Base-by-base conservation (phyloP, 2,329 filamentous ascomycete species). In the Fusarium agapanthi region DNA sequence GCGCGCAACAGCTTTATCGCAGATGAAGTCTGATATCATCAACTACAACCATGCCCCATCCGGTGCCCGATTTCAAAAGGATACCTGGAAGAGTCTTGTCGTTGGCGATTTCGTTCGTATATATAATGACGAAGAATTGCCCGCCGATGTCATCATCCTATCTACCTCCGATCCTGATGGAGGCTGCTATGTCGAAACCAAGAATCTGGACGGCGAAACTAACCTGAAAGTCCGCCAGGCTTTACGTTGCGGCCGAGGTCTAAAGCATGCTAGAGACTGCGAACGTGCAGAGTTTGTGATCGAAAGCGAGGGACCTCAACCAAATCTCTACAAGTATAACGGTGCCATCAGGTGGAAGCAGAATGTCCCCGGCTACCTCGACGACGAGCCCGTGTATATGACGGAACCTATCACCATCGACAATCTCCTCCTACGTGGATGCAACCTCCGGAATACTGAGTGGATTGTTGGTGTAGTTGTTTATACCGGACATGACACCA, bases 81-180 rank as follows among this genome's bases (percentile, higher is more conserved):
- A 98, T 78, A 91, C 90, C 47, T 99, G 96, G 96, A 99, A 99
- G 83, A 97, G 91, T 77, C 88, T 99, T 20, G 91, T 95, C 77
- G 96, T 99, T 14, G 96, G 96, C 53, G 96, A 99, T 81, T 98
- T 97, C 82, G 92, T 99, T 61, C 94, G 97, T 74, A 89, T 99
- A 56, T 98, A 98, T 84, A 98, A 97, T 78, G 93, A 97, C 75
- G 96, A 99, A 78, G 95, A 97, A 76, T 90, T 99, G 30, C 97
- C 96, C 3, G 95, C 96, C 53, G 96, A 99, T 82, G 86, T 99
- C 51, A 92, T 98, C 53, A 93, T 99, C 47, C 84, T 99, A 30
- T 93, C 96, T 6, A 98, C 96, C 1, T 97, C 96, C 6, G 96
- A 98, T 76, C 88, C 92, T 2, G 96, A 99, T 76, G 96, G 96